phyloP scores from a whole-genome alignment of 257 asterid genomes.

The Nicotiana attenuata region DNA sequence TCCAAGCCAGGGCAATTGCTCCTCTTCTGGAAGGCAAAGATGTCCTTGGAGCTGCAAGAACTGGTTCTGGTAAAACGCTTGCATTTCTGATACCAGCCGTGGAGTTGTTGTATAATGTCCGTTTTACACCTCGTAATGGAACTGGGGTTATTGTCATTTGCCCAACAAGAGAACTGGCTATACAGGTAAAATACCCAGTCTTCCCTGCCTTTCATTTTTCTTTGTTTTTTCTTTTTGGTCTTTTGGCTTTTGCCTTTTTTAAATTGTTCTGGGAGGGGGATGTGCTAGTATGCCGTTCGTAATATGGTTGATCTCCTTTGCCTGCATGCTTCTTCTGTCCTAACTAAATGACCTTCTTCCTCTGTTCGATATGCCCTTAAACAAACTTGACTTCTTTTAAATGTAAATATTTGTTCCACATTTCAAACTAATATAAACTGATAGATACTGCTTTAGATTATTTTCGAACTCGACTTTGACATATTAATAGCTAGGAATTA shows the following conservation, averaged over 20 bases:
- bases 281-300: background rate
- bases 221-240: background rate
- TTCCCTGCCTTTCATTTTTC: background rate
- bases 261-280: background rate
- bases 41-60: slow-evolving; percentile 98
- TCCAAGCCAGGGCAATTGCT: slow-evolving; percentile 89
- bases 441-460: background rate
- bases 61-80: slow-evolving; percentile 97
- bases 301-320: background rate
- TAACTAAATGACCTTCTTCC: background rate
- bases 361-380: background rate
- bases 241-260: too few species aligned
- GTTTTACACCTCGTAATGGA: slow-evolving; percentile 74
- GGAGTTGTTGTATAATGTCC: slow-evolving; percentile 54
- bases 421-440: background rate
- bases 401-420: background rate
- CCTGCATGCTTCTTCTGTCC: background rate
- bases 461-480: slow-evolving; percentile 4
- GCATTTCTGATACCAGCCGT: slow-evolving; percentile 89
- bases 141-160: slow-evolving; percentile 87
- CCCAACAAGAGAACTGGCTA: slow-evolving; percentile 96
- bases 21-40: slow-evolving; percentile 80
- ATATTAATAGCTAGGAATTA: background rate
- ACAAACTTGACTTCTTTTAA: background rate
- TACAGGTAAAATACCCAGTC: slow-evolving; percentile 45